Conservation (phyloP, 345 rosid species). For the Melaleuca alternifolia region DNA sequence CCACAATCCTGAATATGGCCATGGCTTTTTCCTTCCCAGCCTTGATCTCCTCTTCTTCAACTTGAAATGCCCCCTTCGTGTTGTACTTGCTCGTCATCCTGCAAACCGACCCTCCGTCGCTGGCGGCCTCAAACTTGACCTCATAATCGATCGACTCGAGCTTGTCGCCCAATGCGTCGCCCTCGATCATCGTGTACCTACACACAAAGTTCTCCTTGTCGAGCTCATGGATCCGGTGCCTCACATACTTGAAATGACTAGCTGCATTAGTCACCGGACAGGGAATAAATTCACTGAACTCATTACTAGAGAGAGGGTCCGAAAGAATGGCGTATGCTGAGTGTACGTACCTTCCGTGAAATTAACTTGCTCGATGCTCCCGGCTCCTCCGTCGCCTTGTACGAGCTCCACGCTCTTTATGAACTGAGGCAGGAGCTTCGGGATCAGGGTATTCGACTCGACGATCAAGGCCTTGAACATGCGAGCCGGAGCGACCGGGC, state of each 20-base stretch:
- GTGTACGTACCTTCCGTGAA: constrained; percentile 13
- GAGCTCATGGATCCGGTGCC: constrained; percentile 1
- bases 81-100: constrained; percentile 12
- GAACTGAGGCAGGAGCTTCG: constrained; percentile 14
- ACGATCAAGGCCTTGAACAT: constrained; percentile 25
- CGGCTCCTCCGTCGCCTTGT: constrained; percentile 23
- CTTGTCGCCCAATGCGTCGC: constrained; percentile 6
- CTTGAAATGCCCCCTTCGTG: constrained; percentile 1
- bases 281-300: not conserved
- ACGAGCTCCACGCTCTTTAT: constrained; percentile 6
- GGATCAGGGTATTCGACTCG: constrained; percentile 3
- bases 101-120: constrained; percentile 13
- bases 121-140: constrained; percentile 10
- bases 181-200: constrained; percentile 17
- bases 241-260: constrained; percentile 7
- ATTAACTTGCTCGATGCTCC: constrained; percentile 17
- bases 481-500: constrained; percentile 9
- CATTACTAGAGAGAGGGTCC: not conserved
- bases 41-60: constrained; percentile 10
- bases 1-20: constrained; percentile 19
- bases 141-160: constrained; percentile 19
- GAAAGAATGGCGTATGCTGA: not conserved
- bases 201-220: constrained; percentile 7
- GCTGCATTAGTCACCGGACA: not conserved
- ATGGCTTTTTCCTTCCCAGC: constrained; percentile 17